These are phyloP conservation scores for Colletotrichum tanaceti DNA, from an alignment of 2,329 filamentous ascomycete genomes.

Conservation along the genomic window DNA sequence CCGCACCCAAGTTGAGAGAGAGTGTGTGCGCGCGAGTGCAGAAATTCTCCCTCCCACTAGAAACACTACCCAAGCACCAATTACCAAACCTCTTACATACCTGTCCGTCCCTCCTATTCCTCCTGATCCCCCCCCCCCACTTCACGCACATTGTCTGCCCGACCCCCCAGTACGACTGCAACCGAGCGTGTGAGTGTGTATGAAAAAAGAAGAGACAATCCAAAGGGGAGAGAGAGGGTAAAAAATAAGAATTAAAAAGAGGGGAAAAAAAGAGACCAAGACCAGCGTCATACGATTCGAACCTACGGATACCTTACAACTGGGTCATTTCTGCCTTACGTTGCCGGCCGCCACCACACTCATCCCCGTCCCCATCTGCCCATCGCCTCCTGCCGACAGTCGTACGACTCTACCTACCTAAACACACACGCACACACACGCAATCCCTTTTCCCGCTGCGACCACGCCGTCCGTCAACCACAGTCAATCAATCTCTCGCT, in stretches of 20 bases:
- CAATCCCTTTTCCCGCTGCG: slow-evolving; percentile 13
- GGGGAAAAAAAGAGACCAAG: background rate
- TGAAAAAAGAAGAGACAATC: background rate
- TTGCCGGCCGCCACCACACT: slow-evolving; percentile 30
- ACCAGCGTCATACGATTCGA: slow-evolving; percentile 39
- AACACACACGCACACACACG: background rate
- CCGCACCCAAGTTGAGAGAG: too few relatives aligned
- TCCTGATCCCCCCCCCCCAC: background rate
- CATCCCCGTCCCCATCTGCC: slow-evolving; percentile 25
- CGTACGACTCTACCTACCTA: slow-evolving; percentile 22
- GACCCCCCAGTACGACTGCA: slow-evolving; percentile 1
- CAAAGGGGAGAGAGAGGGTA: background rate
- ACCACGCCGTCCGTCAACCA: slow-evolving; percentile 24
- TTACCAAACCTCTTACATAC: background rate
- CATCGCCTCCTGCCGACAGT: slow-evolving; percentile 35
- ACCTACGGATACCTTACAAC: too few relatives aligned
- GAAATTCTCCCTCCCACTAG: background rate
- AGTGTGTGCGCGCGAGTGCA: too few relatives aligned
- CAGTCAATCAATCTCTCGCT: slow-evolving; percentile 21
- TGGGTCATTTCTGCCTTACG: slow-evolving; percentile 24
- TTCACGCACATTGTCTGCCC: background rate
- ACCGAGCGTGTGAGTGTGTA: background rate
- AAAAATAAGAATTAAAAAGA: too few relatives aligned
- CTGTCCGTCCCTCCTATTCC: background rate
- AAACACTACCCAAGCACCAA: slow-evolving; percentile 16